phyloP scores from a whole-genome alignment of 257 asterid genomes.

The Nicotiana undulata region DNA sequence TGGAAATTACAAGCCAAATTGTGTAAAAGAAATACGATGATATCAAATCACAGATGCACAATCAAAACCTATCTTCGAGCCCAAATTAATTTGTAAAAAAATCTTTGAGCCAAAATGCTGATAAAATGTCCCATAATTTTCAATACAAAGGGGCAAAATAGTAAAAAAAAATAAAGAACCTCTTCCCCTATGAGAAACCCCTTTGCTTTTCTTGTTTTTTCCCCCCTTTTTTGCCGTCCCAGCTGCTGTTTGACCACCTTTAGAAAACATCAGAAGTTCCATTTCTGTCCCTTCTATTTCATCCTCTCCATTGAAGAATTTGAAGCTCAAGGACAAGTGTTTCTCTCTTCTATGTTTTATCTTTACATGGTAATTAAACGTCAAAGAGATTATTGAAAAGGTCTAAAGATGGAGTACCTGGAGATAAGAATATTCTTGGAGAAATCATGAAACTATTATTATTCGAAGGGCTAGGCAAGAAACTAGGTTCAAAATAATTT shows the following conservation, averaged over 20 bases:
- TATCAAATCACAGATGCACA: not conserved
- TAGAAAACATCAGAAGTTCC: not conserved
- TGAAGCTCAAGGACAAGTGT: not conserved
- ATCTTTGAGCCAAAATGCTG: not conserved
- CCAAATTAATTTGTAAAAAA: not conserved
- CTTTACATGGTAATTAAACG: conserved; percentile 14
- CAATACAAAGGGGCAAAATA: not conserved
- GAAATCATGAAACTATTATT: conserved; percentile 36
- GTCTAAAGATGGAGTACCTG: conserved; percentile 49
- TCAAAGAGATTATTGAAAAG: conserved; percentile 64
- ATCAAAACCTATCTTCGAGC: not conserved
- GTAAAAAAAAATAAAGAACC: not conserved
- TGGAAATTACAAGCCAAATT: not conserved
- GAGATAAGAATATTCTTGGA: conserved; percentile 56
- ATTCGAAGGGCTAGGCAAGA: conserved; percentile 53
- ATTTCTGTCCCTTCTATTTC: not conserved
- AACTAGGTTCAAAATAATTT: conserved; percentile 33
- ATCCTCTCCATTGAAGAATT: not conserved
- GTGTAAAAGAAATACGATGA: not conserved
- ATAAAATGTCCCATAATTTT: not conserved
- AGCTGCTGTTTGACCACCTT: not conserved
- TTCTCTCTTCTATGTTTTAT: not conserved
- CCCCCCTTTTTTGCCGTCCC: not conserved
- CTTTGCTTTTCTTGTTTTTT: not conserved
- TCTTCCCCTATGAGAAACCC: not conserved